phyloP scores from a whole-genome alignment of 495 filamentous ascomycete genomes.

The Symbiotaphrina buchneri region DNA sequence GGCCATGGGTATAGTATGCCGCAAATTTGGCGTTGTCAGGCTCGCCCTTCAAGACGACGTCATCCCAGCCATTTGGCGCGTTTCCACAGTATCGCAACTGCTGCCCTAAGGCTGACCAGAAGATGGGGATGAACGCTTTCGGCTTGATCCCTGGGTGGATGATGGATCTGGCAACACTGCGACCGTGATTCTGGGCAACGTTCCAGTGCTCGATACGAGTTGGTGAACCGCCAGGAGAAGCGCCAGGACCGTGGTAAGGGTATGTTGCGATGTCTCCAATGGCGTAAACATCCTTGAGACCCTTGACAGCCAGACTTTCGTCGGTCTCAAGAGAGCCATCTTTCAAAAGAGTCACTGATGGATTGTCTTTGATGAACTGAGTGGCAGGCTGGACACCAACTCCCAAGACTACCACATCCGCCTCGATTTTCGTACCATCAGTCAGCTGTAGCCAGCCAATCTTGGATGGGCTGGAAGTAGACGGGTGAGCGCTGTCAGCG shows the following conservation, averaged over 20 bases:
- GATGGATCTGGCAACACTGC: constrained; percentile 54
- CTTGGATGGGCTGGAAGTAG: constrained; percentile 31
- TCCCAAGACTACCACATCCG: constrained; percentile 78
- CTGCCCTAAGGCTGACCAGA: constrained; percentile 81
- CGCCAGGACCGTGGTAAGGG: constrained; percentile 80
- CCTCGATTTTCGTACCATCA: constrained; percentile 62
- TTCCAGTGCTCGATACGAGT: constrained; percentile 93
- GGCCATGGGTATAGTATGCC: constrained; percentile 72
- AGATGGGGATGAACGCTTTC: constrained; percentile 71
- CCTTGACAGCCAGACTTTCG: constrained; percentile 49
- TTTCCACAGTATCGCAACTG: constrained; percentile 88
- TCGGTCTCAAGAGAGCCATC: constrained; percentile 69
- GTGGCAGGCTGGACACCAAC: constrained; percentile 79
- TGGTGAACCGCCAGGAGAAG: constrained; percentile 30
- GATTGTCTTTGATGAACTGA: constrained; percentile 56
- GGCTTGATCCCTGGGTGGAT: constrained; percentile 31
- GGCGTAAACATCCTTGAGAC: constrained; percentile 64
- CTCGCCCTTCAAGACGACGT: constrained; percentile 53
- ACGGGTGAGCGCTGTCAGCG: constrained; percentile 63
- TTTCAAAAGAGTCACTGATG: constrained; percentile 37
- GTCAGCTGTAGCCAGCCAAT: constrained; percentile 73
- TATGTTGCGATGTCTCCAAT: constrained; percentile 93
- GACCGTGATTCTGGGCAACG: constrained; percentile 82
- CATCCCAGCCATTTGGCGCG: constrained; percentile 60
- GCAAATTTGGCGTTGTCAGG: constrained; percentile 45